phyloP scores from a whole-genome alignment of 129 eudicot species.

The Deinandra increscens region DNA sequence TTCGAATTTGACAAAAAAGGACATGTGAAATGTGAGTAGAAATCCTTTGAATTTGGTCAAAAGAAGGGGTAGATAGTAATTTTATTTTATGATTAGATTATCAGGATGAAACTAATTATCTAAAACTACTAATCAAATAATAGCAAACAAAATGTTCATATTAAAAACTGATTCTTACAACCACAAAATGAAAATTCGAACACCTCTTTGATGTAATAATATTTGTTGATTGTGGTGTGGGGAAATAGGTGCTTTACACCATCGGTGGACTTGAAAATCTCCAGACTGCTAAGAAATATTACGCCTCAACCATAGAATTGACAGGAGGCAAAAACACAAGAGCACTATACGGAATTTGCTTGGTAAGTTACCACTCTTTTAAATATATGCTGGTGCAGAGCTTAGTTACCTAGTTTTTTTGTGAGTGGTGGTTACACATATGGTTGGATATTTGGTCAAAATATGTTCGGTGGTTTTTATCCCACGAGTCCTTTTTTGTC shows the following conservation, averaged over 20 bases:
- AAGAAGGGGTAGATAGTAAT: not conserved
- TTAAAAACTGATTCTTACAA: not conserved
- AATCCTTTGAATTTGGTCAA: not conserved
- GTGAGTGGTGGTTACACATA: no score
- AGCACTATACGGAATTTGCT: conserved; percentile 83
- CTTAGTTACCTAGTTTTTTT: not conserved
- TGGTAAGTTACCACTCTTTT: conserved; percentile 47
- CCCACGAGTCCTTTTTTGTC: no score
- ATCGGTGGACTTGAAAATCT: conserved; percentile 95
- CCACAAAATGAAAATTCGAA: not conserved
- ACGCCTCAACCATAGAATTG: conserved; percentile 83
- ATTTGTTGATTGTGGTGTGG: conserved; percentile 1
- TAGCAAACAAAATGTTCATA: not conserved
- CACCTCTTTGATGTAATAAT: not conserved
- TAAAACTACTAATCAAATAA: not conserved
- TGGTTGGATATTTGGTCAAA: no score
- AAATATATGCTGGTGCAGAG: not conserved
- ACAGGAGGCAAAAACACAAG: conserved; percentile 83
- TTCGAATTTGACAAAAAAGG: no score
- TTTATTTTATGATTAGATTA: not conserved
- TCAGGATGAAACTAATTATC: not conserved
- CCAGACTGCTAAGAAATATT: conserved; percentile 89
- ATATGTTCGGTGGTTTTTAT: no score
- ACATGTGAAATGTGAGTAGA: not conserved
- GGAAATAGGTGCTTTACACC: conserved; percentile 84